phyloP scores from a whole-genome alignment of 2,329 filamentous ascomycete genomes.

The Exophiala xenobiotica region DNA sequence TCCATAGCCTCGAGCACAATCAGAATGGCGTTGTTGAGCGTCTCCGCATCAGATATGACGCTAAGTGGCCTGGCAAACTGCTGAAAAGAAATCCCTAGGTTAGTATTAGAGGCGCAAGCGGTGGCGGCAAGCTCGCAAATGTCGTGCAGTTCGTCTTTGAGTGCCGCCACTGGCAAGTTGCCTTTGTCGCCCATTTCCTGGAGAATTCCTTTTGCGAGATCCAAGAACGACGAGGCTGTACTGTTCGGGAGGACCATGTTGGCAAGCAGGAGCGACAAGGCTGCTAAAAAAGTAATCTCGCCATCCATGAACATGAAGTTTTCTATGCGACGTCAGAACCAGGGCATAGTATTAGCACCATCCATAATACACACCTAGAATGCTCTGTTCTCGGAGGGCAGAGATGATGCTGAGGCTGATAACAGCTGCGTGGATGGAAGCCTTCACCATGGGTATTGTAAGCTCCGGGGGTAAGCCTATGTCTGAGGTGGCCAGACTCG shows the following conservation, averaged over 20 bases:
- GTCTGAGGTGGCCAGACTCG: too few species aligned
- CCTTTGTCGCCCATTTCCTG: background rate
- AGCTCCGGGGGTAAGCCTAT: background rate
- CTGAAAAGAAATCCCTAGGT: background rate
- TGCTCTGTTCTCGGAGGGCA: background rate
- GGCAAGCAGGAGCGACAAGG: background rate
- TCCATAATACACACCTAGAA: background rate
- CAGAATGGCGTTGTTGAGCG: background rate
- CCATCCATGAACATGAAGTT: background rate
- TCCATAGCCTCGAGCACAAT: background rate
- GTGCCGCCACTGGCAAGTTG: background rate
- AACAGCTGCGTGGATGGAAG: background rate
- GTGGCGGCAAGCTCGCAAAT: background rate
- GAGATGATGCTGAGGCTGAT: background rate
- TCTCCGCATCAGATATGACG: background rate
- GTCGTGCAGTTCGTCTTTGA: background rate
- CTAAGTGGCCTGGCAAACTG: background rate
- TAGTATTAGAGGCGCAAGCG: background rate
- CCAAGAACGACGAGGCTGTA: background rate
- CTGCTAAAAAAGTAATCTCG: background rate
- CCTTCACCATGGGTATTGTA: background rate
- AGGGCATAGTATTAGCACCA: background rate
- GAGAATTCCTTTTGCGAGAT: background rate
- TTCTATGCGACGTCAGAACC: background rate
- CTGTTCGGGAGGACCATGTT: background rate